Evolutionary conservation across 2,329 filamentous ascomycete genomes (phyloP), one percentile per base, ranked within the genome.

Genomic region (Neophaeococcomyces mojaviensis): DNA sequence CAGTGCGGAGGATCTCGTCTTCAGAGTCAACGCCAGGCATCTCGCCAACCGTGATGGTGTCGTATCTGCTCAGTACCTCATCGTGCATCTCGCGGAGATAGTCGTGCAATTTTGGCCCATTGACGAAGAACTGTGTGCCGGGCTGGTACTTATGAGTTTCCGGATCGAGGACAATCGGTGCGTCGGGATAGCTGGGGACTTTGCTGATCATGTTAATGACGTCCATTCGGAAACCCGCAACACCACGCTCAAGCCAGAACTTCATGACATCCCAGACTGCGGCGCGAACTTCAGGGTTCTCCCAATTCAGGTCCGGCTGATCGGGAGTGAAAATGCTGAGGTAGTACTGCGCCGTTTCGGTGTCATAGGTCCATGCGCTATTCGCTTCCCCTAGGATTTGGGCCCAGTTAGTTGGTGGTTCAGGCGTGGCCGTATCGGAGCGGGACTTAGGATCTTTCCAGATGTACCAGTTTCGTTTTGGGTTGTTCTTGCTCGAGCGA

Each of bases 241-340:
- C 80, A 2, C 85, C 86, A 26, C 78, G 76, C 39, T 85, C 69
- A 0, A 92, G 74, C 87, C 87, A 92, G 61, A 89, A 92, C 24
- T 77, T 74, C 76, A 89, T 84, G 4, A 83, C 74, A 13, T 77
- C 74, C 61, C 88, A 84, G 5, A 89, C 79, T 1, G 84, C 86
- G 37, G 77, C 67, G 13, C 85, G 76, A 0, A 84, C 77, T 8
- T 76, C 77, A 0, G 72, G 71, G 47, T 82, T 84, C 58, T 89
- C 84, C 85, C 86, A 92, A 65, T 92, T 92, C n/a, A 92, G 71
- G 56, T 92, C 87, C 0, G 87, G 86, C 61, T 90, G 86, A 53
- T 86, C 79, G 4, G 75, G 76, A 5, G 82, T 79, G 61, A 87
- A 94, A 9, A 92, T 72, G 50, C 84, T 80, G 0, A 89, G 76